These are phyloP conservation scores for Malus sylvestris DNA, from an alignment of 306 rosid species.

Conservation along the genomic window DNA sequence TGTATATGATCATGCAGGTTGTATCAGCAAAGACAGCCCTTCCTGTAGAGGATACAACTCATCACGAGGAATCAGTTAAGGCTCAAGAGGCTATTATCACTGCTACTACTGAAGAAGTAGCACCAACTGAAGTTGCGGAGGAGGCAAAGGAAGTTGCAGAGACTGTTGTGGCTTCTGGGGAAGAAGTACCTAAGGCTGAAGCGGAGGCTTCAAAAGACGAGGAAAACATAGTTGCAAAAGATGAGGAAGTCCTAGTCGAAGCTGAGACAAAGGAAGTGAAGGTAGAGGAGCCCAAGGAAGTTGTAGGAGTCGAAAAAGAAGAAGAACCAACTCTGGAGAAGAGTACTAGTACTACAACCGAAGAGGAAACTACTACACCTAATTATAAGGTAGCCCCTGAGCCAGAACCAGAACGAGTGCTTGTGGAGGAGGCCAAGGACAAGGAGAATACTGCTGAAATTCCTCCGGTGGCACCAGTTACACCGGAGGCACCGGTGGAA, in stretches of 20 bases:
- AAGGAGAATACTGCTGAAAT: conserved; percentile 5
- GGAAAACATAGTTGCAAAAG: neutral
- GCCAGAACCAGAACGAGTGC: neutral
- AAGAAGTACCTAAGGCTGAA: neutral
- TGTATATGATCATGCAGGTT: conserved; percentile 33
- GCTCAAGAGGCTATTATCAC: conserved; percentile 20
- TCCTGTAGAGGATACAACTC: conserved; percentile 26
- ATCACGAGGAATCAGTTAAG: conserved; percentile 30
- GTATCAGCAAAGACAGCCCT: conserved; percentile 48
- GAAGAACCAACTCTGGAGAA: conserved; percentile 18
- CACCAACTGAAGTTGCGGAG: conserved; percentile 9
- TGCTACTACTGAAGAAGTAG: conserved; percentile 18
- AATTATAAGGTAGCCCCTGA: neutral
- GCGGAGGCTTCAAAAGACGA: conserved; percentile 16
- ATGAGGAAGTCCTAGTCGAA: conserved; percentile 16
- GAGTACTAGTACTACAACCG: neutral
- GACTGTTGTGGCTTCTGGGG: conserved; percentile 2
- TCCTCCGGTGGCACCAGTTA: conserved; percentile 1
- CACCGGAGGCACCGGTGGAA: neutral
- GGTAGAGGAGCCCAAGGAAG: neutral
- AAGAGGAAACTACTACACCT: neutral
- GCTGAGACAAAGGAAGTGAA: conserved; percentile 29
- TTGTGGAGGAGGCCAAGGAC: conserved; percentile 34
- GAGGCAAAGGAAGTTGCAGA: conserved; percentile 30
- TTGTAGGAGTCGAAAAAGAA: conserved; percentile 17